phyloP scores from a whole-genome alignment of 352 stramenopile species.

The Pythium insidiosum region DNA sequence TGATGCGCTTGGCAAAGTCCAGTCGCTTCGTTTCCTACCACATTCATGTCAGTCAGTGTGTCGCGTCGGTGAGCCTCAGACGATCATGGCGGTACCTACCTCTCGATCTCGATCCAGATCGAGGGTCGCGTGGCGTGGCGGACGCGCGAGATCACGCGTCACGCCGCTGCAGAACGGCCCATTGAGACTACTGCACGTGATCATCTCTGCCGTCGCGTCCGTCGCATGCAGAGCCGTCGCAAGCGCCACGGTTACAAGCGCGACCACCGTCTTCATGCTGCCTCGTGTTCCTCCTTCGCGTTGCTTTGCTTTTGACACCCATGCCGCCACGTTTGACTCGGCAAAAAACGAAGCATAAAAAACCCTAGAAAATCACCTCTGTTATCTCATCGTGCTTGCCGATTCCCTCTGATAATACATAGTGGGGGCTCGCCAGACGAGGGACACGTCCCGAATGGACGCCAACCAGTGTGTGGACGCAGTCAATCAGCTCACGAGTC shows the following conservation, averaged over 20 bases:
- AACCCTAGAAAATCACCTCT: too few species aligned
- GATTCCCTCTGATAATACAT: conserved; percentile 9
- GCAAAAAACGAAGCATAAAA: too few species aligned
- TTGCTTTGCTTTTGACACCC: conserved; percentile 9
- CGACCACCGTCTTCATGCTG: conserved; percentile 4
- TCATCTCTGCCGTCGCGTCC: not conserved
- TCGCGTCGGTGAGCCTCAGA: too few species aligned
- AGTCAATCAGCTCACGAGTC: conserved; percentile 6
- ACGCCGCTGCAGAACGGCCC: conserved; percentile 44
- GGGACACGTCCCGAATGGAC: conserved; percentile 9
- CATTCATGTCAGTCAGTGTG: too few species aligned
- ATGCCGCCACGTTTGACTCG: too few species aligned
- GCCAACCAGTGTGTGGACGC: conserved; percentile 9
- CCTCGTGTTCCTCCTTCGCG: not conserved
- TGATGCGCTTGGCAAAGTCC: conserved; percentile 33
- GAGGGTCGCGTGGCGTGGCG: conserved; percentile 26
- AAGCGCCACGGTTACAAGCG: not conserved
- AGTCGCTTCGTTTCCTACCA: too few species aligned
- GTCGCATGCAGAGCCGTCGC: not conserved
- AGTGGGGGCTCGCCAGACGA: not conserved
- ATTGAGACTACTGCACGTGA: conserved; percentile 56
- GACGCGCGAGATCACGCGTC: conserved; percentile 15
- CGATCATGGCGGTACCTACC: too few species aligned
- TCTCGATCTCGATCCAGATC: conserved; percentile 37
- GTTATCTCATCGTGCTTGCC: too few species aligned